Percentiles rank a stretch among this genome's conserved stretches.
Evolutionary conservation across 371 early-diverging fungal genomes (phyloP).

Genomic region (Circinella minor): DNA sequence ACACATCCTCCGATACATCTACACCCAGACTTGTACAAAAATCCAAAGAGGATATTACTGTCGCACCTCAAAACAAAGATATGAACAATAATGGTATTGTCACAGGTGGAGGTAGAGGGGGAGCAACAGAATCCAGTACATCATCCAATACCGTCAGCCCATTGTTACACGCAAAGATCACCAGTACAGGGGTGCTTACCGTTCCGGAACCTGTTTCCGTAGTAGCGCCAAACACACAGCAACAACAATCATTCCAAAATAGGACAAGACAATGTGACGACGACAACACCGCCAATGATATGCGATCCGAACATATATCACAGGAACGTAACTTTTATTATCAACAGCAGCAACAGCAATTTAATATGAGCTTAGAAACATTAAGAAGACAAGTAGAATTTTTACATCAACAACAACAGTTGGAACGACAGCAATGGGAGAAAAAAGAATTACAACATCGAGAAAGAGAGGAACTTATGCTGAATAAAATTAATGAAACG

Average conservation of each 20-base stretch:
- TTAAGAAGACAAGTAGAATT: conserved; percentile 19
- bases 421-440: conserved; percentile 19
- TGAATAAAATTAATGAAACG: conserved; percentile 14
- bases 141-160: conserved; percentile 9
- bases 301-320: not conserved
- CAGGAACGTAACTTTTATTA: conserved; percentile 1
- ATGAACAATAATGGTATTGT: not conserved
- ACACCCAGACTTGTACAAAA: conserved; percentile 2
- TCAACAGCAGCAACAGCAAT: not conserved
- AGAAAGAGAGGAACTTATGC: conserved; percentile 14
- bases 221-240: not conserved
- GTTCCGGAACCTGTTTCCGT: conserved; percentile 8
- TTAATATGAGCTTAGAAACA: conserved; percentile 15
- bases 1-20: not conserved
- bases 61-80: not conserved
- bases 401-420: conserved; percentile 14
- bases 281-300: not conserved
- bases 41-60: no score
- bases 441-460: conserved; percentile 19
- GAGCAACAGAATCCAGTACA: conserved; percentile 4
- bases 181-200: not conserved
- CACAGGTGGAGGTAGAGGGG: no score
- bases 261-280: conserved; percentile 3
- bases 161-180: conserved; percentile 9
- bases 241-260: not conserved